These are phyloP conservation scores for Amanita pallidorosea DNA, from an alignment of 768 basidiomycete species.

Conservation along the genomic window DNA sequence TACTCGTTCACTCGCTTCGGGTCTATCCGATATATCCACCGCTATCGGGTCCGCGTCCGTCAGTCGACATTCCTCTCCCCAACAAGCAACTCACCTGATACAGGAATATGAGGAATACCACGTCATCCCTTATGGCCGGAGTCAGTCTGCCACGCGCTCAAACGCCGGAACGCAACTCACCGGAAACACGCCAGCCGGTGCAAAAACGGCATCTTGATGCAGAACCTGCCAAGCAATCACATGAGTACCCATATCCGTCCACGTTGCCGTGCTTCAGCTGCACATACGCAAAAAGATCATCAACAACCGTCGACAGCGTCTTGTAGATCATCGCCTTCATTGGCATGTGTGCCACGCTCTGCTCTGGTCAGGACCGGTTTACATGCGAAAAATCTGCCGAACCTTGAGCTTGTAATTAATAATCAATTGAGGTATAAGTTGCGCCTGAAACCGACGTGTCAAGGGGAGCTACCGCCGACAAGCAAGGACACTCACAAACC, in stretches of 20 bases:
- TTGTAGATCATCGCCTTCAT: constrained; percentile 99
- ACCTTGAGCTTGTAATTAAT: constrained; percentile 98
- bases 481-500: constrained; percentile 69
- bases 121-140: constrained; percentile 48
- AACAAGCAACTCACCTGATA: constrained; percentile 62
- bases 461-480: constrained; percentile 8
- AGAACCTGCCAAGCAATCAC: constrained; percentile 48
- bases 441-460: constrained; percentile 40
- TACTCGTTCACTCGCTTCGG: constrained; percentile 94
- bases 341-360: constrained; percentile 97
- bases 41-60: constrained; percentile 33
- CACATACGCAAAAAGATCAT: constrained; percentile 83
- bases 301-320: constrained; percentile 80
- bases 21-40: constrained; percentile 97
- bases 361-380: constrained; percentile 7
- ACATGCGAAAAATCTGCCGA: constrained; percentile 16
- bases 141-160: constrained; percentile 12
- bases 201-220: constrained; percentile 93
- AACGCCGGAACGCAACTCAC: constrained; percentile 19
- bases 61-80: not conserved
- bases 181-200: constrained; percentile 86
- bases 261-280: not conserved
- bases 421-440: constrained; percentile 79
- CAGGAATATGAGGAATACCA: constrained; percentile 85
- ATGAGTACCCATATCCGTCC: constrained; percentile 7